Evolutionary conservation across 495 filamentous ascomycete species (phyloP), one percentile per base, ranked within the genome.

Genomic region (Chaetomium cochliodes): DNA sequence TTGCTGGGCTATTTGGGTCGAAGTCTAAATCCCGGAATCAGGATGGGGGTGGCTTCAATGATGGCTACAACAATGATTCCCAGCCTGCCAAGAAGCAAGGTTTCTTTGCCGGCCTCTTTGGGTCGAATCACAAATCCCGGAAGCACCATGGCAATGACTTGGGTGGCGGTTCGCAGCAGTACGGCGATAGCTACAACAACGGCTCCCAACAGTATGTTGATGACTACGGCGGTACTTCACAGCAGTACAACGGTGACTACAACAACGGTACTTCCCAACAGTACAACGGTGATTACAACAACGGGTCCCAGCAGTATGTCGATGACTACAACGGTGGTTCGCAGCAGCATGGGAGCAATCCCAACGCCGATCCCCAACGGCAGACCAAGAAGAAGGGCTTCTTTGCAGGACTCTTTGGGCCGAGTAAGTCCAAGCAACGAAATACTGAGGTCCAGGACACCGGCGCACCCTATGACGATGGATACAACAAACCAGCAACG

Each of bases 1-100:
- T 58, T n/a, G 55, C 54, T 11, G 20, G 22, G 16, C 9, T 57
- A 8, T 57, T 57, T 22, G 33, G 54, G 18, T 42, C 22, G 54
- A 41, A 57, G 22, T 46, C 39, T 2, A 58, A 30, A 8, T 7
- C 23, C 12, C 25, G 23, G 25, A 26, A 33, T 26, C 51, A 2
- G 51, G 13, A 33, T n/a, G 25, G 9, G 20, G 25, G 28, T 16
- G 51, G 28, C 23, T 33, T n/a, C 5, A 12, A 33, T 16, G 28
- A 28, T 30, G 51, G 28, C 23, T 33, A 2, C 15, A 12, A 33
- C 15, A 18, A 28, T n/a, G 41, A 11, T 44, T 18, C 9, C 41
- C 13, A 18, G 18, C 28, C 22, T 22, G 18, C 16, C 52, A 55
- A 20, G n/a, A 37, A 39, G 30, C 30, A 3, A 15, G 53, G 53